These are phyloP conservation scores for Schwanniomyces pseudopolymorphus DNA, from an alignment of 805 yeast species.

Conservation along the genomic window DNA sequence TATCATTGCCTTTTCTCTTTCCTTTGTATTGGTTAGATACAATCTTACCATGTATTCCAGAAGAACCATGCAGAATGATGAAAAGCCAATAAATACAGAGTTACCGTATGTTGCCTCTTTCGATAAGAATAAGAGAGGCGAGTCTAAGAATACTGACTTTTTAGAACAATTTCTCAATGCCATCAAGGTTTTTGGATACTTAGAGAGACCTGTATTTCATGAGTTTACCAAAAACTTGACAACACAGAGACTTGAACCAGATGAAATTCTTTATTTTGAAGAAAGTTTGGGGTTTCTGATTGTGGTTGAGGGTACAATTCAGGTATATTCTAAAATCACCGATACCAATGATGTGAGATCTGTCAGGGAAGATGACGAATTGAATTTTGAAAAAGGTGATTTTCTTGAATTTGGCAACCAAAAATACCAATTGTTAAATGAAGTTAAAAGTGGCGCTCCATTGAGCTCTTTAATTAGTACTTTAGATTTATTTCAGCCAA, in stretches of 20 bases:
- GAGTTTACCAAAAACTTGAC: slow-evolving; percentile 90
- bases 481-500: slow-evolving; percentile 59
- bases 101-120: slow-evolving; percentile 46
- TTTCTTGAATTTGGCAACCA: slow-evolving; percentile 52
- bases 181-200: slow-evolving; percentile 89
- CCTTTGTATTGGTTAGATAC: slow-evolving; percentile 57
- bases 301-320: slow-evolving; percentile 88
- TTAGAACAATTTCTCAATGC: slow-evolving; percentile 89
- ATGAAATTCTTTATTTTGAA: slow-evolving; percentile 73
- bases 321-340: slow-evolving; percentile 62
- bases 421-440: slow-evolving; percentile 72
- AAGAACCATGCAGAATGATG: slow-evolving; percentile 32
- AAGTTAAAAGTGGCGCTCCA: slow-evolving; percentile 80
- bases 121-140: slow-evolving; percentile 23
- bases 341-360: slow-evolving; percentile 6
- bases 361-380: slow-evolving; percentile 18
- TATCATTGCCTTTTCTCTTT: slow-evolving; percentile 26
- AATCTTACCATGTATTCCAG: slow-evolving; percentile 60
- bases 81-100: slow-evolving; percentile 40
- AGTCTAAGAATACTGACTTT: slow-evolving; percentile 51
- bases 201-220: slow-evolving; percentile 87
- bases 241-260: slow-evolving; percentile 75
- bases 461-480: slow-evolving; percentile 81
- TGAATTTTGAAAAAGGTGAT: slow-evolving; percentile 38
- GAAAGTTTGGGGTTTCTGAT: slow-evolving; percentile 83